Evolutionary conservation across 225 moss, liverwort and hornwort genomes (phyloP), one percentile per base, ranked within the genome.

Genomic region (Antitrichia curtipendula): DNA sequence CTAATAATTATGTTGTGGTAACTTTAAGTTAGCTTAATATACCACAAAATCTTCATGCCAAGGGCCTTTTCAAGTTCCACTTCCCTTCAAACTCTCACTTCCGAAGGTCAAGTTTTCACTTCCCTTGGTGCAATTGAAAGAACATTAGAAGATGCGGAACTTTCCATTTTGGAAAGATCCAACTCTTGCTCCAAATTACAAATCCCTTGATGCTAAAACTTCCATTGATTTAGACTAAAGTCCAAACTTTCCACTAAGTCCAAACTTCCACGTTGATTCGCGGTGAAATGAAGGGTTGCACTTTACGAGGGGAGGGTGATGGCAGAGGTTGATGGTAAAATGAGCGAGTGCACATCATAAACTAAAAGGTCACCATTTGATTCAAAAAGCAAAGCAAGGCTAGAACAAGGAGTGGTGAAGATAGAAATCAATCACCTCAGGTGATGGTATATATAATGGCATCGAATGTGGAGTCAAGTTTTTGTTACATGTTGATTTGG

Each of bases 361-460:
- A 93, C 91, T 90, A 89, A 64, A 85, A 89, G 52, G 43, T 91
- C 12, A 91, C 21, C 36, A 87, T 11, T 34, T 60, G 80, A 34
- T 91, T 90, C 29, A 91, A 87, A 36, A 93, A 58, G 45, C 78
- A 78, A 78, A 78, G 38, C 17, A 89, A 82, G 53, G 90, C 87
- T 2, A 91, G 80, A 28, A 87, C 88, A 40, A 91, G 71, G 41
- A 93, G 83, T 20, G 93, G 83, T 3, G 89, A n/a, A n/a, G n/a
- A n/a, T n/a, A n/a, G n/a, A n/a, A n/a, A n/a, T n/a, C n/a, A n/a
- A n/a, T n/a, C n/a, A n/a, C n/a, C n/a, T n/a, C n/a, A n/a, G n/a
- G n/a, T n/a, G n/a, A n/a, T n/a, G n/a, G n/a, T n/a, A n/a, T n/a
- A n/a, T n/a, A n/a, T n/a, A n/a, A n/a, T n/a, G n/a, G n/a, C n/a